phyloP scores from a whole-genome alignment of 164 flowering plant genomes.

The Platanus orientalis region DNA sequence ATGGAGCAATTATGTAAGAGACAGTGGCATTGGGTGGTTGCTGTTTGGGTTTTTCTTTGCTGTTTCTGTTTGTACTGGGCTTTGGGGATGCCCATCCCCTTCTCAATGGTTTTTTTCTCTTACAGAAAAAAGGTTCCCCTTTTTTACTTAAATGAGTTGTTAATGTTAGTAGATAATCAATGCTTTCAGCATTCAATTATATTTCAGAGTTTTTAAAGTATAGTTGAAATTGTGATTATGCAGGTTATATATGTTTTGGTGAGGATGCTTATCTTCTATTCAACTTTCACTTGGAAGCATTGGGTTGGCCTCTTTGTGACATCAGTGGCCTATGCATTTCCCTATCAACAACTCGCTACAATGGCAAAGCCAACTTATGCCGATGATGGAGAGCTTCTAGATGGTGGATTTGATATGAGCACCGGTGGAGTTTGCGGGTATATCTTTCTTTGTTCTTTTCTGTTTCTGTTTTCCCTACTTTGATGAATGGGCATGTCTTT shows the following conservation, averaged over 20 bases:
- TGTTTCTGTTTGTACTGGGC: too few relatives aligned
- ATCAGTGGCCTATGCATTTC: conserved; percentile 51
- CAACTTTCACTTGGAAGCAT: conserved; percentile 81
- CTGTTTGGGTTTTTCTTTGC: too few relatives aligned
- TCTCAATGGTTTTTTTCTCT: too few relatives aligned
- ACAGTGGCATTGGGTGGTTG: too few relatives aligned
- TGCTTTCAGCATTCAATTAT: too few relatives aligned
- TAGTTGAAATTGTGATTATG: conserved; percentile 4
- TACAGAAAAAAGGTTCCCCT: too few relatives aligned
- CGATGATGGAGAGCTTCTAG: conserved; percentile 77
- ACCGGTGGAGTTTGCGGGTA: conserved; percentile 94
- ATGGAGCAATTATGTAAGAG: too few relatives aligned
- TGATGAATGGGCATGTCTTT: background rate
- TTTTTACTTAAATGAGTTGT: too few relatives aligned
- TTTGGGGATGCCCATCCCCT: too few relatives aligned
- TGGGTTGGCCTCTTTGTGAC: conserved; percentile 66
- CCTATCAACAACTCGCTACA: conserved; percentile 63
- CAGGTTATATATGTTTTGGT: conserved; percentile 62
- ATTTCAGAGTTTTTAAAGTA: background rate
- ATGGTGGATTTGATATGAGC: conserved; percentile 96
- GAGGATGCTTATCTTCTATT: conserved; percentile 59
- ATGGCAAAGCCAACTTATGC: conserved; percentile 78
- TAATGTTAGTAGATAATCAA: too few relatives aligned
- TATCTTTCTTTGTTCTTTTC: background rate
- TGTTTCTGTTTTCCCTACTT: background rate